Percentiles rank a stretch among this genome's conserved stretches.
Conservation (phyloP, 148 eudicot genomes). For the Camellia granthamiana region DNA sequence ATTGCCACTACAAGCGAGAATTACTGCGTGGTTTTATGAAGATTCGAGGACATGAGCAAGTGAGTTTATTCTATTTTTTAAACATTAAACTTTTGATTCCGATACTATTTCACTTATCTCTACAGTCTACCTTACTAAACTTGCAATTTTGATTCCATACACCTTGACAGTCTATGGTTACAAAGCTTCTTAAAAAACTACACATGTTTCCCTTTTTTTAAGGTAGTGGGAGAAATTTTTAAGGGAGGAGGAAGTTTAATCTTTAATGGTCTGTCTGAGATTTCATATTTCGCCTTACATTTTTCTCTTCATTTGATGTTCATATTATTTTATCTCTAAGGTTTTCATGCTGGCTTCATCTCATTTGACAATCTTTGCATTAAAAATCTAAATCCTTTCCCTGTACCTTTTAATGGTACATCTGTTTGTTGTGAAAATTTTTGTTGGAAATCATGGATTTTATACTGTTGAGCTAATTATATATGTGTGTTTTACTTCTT, state of each 20-base stretch:
- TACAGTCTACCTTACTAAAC: not conserved
- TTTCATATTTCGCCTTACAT: not conserved
- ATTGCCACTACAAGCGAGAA: slow-evolving; percentile 86
- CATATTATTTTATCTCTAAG: not conserved
- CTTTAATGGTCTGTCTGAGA: not conserved
- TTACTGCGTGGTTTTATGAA: slow-evolving; percentile 78
- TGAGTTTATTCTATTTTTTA: slow-evolving; percentile 25
- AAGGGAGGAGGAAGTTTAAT: not conserved
- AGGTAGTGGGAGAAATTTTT: not conserved
- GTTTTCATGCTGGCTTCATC: not conserved
- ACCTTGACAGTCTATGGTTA: not conserved
- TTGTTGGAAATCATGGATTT: not conserved
- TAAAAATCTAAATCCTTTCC: not conserved
- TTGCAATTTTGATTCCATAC: not conserved
- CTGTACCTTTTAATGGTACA: not conserved
- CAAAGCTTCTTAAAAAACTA: not conserved
- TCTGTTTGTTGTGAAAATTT: not conserved
- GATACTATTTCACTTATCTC: not conserved
- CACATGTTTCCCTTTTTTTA: not conserved
- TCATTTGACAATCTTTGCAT: not conserved
- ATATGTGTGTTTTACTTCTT: not conserved
- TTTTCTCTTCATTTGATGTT: not conserved
- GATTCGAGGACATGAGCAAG: slow-evolving; percentile 88
- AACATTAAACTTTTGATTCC: not conserved
- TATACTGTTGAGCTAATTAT: not conserved